phyloP scores from a whole-genome alignment of 805 yeast genomes.

The Starmerella scarabaei region DNA sequence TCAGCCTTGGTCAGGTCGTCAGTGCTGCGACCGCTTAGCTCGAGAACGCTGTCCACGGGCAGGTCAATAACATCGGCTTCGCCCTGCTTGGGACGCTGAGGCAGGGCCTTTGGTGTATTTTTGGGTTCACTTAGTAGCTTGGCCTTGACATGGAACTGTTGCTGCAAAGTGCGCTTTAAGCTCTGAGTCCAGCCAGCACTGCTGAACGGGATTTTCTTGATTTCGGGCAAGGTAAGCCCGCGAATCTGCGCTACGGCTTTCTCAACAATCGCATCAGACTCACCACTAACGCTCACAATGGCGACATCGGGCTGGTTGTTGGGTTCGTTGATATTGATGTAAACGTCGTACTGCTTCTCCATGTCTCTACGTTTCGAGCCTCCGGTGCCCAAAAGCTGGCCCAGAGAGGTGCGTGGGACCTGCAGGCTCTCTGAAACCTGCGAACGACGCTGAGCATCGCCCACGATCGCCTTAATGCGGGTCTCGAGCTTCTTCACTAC shows the following conservation, averaged over 20 bases:
- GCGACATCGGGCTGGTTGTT: constrained; percentile 25
- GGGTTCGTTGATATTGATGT: constrained; percentile 38
- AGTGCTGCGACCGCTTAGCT: neutral
- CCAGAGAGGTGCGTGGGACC: constrained; percentile 61
- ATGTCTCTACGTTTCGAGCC: constrained; percentile 62
- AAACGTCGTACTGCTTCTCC: constrained; percentile 56
- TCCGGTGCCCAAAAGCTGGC: constrained; percentile 65
- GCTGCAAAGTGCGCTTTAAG: constrained; percentile 1
- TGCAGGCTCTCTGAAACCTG: constrained; percentile 23
- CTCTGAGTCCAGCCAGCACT: constrained; percentile 37
- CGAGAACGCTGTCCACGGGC: neutral
- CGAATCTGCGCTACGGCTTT: constrained; percentile 41
- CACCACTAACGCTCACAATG: constrained; percentile 46
- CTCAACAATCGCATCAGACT: constrained; percentile 50
- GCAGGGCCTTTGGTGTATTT: neutral
- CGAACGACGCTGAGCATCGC: constrained; percentile 33
- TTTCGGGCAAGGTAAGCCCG: constrained; percentile 45
- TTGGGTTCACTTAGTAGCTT: neutral
- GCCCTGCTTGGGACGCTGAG: neutral
- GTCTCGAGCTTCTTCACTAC: constrained; percentile 57
- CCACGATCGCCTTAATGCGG: constrained; percentile 48
- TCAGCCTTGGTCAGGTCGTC: constrained; percentile 42
- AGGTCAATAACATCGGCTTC: neutral
- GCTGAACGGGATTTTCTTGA: constrained; percentile 39
- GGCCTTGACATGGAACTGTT: constrained; percentile 3